Percentiles rank a stretch among this genome's conserved stretches.
Conservation (phyloP, 2,329 filamentous ascomycete species). For the Rhexocercosporidium sp. region DNA sequence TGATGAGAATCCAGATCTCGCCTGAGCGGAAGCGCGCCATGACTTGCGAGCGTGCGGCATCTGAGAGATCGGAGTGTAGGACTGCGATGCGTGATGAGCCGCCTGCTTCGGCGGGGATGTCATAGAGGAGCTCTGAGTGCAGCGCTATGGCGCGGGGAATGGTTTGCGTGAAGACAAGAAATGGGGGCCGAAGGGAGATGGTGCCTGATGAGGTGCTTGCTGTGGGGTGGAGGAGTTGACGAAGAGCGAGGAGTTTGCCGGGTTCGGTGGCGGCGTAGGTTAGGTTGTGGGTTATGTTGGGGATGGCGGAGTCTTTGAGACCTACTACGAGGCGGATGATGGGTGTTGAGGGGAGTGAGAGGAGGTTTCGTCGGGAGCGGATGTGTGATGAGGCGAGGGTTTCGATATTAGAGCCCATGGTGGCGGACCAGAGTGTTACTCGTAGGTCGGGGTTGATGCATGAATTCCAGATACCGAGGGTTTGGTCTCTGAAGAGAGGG, state of each 20-base stretch:
- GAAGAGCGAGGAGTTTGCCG: conserved; percentile 89
- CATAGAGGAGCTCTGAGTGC: conserved; percentile 88
- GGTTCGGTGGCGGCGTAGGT: conserved; percentile 91
- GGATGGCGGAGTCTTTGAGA: conserved; percentile 92
- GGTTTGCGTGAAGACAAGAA: conserved; percentile 95
- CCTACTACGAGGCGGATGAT: conserved; percentile 91
- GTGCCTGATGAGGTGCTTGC: conserved; percentile 57
- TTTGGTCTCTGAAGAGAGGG: conserved; percentile 88
- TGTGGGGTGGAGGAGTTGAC: conserved; percentile 84
- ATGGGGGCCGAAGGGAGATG: conserved; percentile 73
- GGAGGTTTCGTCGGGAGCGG: conserved; percentile 53
- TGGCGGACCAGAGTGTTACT: conserved; percentile 91
- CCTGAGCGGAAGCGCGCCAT: conserved; percentile 91
- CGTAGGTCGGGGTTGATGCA: conserved; percentile 74
- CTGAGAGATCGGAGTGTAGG: conserved; percentile 84
- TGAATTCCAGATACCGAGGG: conserved; percentile 80
- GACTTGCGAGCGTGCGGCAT: conserved; percentile 74
- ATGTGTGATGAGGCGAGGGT: conserved; percentile 74
- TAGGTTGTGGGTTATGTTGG: conserved; percentile 87
- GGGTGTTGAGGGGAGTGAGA: conserved; percentile 45
- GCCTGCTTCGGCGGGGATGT: conserved; percentile 88
- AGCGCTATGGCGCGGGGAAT: conserved; percentile 89
- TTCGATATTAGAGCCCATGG: conserved; percentile 94
- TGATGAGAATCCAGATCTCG: conserved; percentile 96
- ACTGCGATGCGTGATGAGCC: conserved; percentile 85